phyloP scores from a whole-genome alignment of 805 yeast species.

The Starmerella vitae region DNA sequence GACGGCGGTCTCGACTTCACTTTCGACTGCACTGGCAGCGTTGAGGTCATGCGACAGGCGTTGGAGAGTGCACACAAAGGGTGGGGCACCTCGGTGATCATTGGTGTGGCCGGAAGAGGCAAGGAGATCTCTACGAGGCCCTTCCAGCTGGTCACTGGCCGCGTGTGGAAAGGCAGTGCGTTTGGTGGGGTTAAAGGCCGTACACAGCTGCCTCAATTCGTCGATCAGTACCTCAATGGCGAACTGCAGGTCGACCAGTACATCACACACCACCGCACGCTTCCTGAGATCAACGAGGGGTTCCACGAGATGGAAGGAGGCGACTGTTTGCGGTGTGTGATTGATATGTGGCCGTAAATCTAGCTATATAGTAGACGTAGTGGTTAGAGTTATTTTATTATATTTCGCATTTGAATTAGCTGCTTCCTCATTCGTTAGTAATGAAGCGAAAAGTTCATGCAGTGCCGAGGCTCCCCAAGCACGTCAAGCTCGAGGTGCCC shows the following conservation, averaged over 20 bases:
- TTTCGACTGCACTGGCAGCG: constrained; percentile 97
- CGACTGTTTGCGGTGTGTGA: constrained; percentile 83
- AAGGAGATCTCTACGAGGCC: constrained; percentile 94
- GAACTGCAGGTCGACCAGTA: constrained; percentile 83
- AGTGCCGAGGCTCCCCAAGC: too few relatives aligned
- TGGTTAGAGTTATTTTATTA: too few relatives aligned
- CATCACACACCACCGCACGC: constrained; percentile 76
- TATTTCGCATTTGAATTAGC: too few relatives aligned
- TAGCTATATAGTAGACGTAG: too few relatives aligned
- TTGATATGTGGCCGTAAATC: constrained; percentile 19
- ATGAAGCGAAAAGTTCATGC: too few relatives aligned
- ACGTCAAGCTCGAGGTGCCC: too few relatives aligned
- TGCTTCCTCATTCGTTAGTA: too few relatives aligned
- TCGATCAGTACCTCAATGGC: constrained; percentile 72
- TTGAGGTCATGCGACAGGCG: constrained; percentile 87
- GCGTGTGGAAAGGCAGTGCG: constrained; percentile 99
- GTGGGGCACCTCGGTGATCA: constrained; percentile 91
- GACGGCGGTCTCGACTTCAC: constrained; percentile 97
- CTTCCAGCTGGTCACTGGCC: constrained; percentile 96
- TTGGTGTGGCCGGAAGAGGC: constrained; percentile 99
- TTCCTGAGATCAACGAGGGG: constrained; percentile 70
- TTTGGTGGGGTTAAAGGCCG: constrained; percentile 98
- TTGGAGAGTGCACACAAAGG: constrained; percentile 97
- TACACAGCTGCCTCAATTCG: constrained; percentile 82
- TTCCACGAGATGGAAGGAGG: constrained; percentile 93